phyloP scores from a whole-genome alignment of 2,329 filamentous ascomycete genomes.

The Botrytis hyacinthi region DNA sequence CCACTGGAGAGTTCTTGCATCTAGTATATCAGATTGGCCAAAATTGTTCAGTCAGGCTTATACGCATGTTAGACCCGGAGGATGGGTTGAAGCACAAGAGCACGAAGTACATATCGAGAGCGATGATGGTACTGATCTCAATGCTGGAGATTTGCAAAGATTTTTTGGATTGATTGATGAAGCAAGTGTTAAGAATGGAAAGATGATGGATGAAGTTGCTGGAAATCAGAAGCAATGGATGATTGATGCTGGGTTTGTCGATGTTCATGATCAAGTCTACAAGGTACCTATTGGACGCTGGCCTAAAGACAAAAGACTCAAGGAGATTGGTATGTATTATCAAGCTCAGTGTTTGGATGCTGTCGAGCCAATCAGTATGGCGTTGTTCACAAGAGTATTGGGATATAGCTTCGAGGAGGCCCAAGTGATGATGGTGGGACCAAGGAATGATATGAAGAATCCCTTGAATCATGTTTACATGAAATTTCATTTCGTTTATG shows the following conservation, averaged over 20 bases:
- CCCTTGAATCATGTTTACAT: conserved; percentile 47
- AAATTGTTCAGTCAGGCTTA: conserved; percentile 46
- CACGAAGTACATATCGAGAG: conserved; percentile 50
- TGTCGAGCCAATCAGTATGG: conserved; percentile 20
- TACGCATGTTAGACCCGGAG: conserved; percentile 53
- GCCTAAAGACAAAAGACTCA: conserved; percentile 42
- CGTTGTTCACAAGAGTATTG: conserved; percentile 47
- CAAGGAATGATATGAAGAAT: conserved; percentile 48
- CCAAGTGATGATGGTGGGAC: conserved; percentile 48
- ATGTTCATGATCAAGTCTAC: conserved; percentile 40
- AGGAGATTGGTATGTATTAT: conserved; percentile 22
- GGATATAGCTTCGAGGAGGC: conserved; percentile 49
- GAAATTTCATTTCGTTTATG: conserved; percentile 51
- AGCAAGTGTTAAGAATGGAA: conserved; percentile 48
- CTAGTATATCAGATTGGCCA: conserved; percentile 56
- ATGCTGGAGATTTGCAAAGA: conserved; percentile 44
- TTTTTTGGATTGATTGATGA: conserved; percentile 49
- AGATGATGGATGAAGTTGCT: conserved; percentile 45
- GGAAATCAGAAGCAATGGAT: conserved; percentile 40
- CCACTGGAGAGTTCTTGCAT: conserved; percentile 56
- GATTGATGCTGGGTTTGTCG: conserved; percentile 51
- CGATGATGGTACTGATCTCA: conserved; percentile 43
- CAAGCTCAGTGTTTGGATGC: conserved; percentile 20
- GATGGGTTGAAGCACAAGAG: conserved; percentile 56
- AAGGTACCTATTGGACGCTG: conserved; percentile 50